Evolutionary conservation across 1,284 basidiomycete species (phyloP), one percentile per base, ranked within the genome.

Genomic region (Leccinum griseonigrum): DNA sequence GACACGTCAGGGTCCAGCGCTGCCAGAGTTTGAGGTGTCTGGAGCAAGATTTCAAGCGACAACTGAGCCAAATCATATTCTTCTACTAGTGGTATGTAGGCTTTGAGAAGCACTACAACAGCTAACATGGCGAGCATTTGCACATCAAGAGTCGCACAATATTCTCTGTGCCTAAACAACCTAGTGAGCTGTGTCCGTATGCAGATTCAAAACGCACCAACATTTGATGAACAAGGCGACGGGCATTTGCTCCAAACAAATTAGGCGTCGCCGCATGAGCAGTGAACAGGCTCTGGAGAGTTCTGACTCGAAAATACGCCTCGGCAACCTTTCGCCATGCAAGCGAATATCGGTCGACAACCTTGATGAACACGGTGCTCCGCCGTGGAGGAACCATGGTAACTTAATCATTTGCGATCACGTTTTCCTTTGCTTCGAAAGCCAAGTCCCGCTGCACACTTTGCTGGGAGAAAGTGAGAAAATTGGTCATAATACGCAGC

Each of bases 71-170:
- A 58, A 72, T 61, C 61, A 77, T 80, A 54, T 56, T 66, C 65
- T 26, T 70, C 66, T 26, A 48, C 22, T 22, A 2, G 22, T 22
- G 22, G 22, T 22, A 22, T 22, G 3, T 66, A 66, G 14, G 76
- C 78, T 68, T 84, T 84, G 3, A 93, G 77, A 3, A 95, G 76
- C 18, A 94, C 72, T 54, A 87, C 28, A 29, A 36, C 81, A 0
- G 91, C 82, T 0, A 95, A 69, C 79, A 95, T 88, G 0, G 90
- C 91, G 4, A 96, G 80, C 79, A 94, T 88, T 69, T 95, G 92
- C 1, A 94, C 74, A 69, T 96, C 92, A 66, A 85, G 90, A 31
- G 79, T 78, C 28, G 78, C 79, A 6, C 85, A 81, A 36, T 92
- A 80, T 63, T 90, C 83, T 1, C 76, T 69, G 65, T 94, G 88